Conservation (phyloP, 148 eudicot species). For the Rhododendron molle region DNA sequence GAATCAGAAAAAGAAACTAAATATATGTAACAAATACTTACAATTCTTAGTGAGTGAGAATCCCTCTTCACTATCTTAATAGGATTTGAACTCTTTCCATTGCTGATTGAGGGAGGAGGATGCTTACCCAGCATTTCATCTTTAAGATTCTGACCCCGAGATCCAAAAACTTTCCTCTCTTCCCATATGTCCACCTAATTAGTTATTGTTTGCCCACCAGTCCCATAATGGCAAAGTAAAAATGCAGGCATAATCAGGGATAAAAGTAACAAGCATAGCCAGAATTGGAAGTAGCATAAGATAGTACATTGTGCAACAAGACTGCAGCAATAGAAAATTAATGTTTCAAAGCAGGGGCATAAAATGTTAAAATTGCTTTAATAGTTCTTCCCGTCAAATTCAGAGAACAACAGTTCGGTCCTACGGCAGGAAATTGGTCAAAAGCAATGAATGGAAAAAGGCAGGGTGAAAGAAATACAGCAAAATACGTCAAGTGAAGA, state of each 20-base stretch:
- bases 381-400: neutral
- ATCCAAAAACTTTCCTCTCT: conserved; percentile 95
- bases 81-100: conserved; percentile 60
- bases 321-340: neutral
- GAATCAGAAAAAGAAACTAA: conserved; percentile 1
- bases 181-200: conserved; percentile 85
- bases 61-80: conserved; percentile 87
- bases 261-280: neutral
- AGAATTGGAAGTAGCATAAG: neutral
- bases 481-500: neutral
- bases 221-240: neutral
- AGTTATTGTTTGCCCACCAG: neutral
- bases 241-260: neutral
- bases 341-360: neutral
- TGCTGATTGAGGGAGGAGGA: conserved; percentile 43
- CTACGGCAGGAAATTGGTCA: neutral
- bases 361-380: neutral
- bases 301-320: neutral
- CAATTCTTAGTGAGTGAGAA: conserved; percentile 75
- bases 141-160: conserved; percentile 85
- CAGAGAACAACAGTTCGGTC: neutral
- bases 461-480: neutral
- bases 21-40: conserved; percentile 29
- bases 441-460: neutral
- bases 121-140: conserved; percentile 65